These are phyloP conservation scores for Naegleria gruberi DNA, from an alignment of 208 protist species.

Conservation along the genomic window DNA sequence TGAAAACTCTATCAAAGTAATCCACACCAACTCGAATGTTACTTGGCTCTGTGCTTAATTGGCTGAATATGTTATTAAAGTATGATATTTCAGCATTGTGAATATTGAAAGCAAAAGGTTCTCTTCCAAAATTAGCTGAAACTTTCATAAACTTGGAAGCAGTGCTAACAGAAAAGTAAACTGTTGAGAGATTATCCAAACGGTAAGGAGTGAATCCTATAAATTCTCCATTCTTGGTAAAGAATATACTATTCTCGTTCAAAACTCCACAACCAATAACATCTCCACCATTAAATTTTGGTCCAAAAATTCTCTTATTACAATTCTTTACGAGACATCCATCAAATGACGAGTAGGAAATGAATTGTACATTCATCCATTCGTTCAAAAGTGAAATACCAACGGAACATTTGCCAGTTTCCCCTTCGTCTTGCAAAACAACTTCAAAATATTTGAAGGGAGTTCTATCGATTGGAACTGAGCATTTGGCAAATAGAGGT, in stretches of 20 bases:
- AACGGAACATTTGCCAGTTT: background rate
- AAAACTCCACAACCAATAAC: background rate
- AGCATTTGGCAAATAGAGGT: background rate
- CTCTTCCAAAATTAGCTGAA: background rate
- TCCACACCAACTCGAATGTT: background rate
- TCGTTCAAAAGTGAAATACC: no score
- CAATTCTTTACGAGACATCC: background rate
- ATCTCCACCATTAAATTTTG: background rate
- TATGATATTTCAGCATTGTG: background rate
- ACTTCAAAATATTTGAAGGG: background rate
- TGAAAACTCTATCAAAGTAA: background rate
- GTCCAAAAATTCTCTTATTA: background rate
- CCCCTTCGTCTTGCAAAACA: background rate
- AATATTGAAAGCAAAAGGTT: background rate
- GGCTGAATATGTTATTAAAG: background rate
- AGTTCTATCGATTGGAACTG: background rate
- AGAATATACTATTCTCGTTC: background rate
- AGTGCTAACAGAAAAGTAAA: background rate
- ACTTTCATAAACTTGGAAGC: background rate
- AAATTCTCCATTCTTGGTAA: background rate
- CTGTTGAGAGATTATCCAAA: background rate
- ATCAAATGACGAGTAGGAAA: background rate
- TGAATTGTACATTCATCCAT: no score
- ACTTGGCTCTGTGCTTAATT: background rate
- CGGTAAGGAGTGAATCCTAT: background rate